phyloP scores from a whole-genome alignment of 2,329 filamentous ascomycete genomes.

The Fusarium sp. region DNA sequence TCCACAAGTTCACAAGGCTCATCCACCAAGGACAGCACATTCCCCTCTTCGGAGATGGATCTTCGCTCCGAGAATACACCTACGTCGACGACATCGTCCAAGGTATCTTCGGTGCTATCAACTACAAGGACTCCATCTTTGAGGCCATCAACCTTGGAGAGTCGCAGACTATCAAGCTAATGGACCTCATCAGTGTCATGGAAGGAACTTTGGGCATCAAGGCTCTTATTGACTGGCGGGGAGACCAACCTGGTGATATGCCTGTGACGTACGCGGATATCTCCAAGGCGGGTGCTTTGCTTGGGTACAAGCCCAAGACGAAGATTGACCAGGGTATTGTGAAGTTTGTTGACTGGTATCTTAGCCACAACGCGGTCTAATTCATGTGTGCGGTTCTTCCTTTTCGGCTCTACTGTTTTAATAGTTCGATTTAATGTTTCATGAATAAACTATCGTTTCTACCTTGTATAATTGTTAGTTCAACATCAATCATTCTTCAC shows the following conservation, averaged over 20 bases:
- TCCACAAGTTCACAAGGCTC: slow-evolving; percentile 19
- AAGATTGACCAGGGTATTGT: slow-evolving; percentile 3
- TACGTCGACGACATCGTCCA: slow-evolving; percentile 12
- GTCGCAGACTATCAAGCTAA: slow-evolving; percentile 10
- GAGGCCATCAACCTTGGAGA: slow-evolving; percentile 20
- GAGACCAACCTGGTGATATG: slow-evolving; percentile 14
- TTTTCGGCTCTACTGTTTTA: not conserved
- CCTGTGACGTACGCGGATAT: slow-evolving; percentile 9
- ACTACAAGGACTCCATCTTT: not conserved
- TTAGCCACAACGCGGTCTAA: not conserved
- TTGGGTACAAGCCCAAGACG: slow-evolving; percentile 14
- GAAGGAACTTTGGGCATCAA: slow-evolving; percentile 2
- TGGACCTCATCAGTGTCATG: not conserved
- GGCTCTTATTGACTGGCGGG: slow-evolving; percentile 3
- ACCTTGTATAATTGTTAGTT: not conserved
- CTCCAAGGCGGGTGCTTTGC: slow-evolving; percentile 4
- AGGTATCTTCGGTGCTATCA: slow-evolving; percentile 2
- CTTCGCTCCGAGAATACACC: slow-evolving; percentile 9
- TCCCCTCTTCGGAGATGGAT: slow-evolving; percentile 1
- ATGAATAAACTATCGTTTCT: not conserved
- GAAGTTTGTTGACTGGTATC: slow-evolving; percentile 19
- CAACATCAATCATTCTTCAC: no score
- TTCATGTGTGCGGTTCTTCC: not conserved
- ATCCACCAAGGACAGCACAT: slow-evolving; percentile 17
- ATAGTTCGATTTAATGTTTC: not conserved